phyloP scores from a whole-genome alignment of 208 protist species.

The Leishmania arabica region DNA sequence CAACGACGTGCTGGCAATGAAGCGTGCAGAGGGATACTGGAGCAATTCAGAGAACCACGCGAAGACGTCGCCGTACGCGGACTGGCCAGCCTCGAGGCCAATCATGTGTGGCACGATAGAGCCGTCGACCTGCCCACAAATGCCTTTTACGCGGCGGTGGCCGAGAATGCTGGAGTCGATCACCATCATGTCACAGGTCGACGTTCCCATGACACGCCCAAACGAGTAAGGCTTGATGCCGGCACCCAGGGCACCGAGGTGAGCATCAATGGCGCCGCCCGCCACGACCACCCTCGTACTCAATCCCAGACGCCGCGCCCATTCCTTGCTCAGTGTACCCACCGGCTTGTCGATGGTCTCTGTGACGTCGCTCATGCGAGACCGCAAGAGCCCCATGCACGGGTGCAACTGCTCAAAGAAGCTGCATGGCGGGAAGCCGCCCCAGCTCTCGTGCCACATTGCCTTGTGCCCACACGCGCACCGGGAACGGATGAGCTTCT shows the following conservation, averaged over 20 bases:
- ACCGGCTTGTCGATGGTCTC: conserved; percentile 53
- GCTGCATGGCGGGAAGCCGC: conserved; percentile 45
- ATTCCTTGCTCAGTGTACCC: conserved; percentile 39
- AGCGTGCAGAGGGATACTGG: conserved; percentile 30
- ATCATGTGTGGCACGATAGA: conserved; percentile 56
- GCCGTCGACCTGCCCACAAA: conserved; percentile 65
- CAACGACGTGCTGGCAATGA: conserved; percentile 32
- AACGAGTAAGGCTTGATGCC: conserved; percentile 49
- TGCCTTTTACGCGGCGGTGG: conserved; percentile 38
- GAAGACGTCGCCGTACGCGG: conserved; percentile 65
- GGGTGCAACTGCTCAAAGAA: conserved; percentile 62
- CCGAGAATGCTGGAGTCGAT: conserved; percentile 35
- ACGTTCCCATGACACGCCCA: conserved; percentile 69
- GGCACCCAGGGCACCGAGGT: conserved; percentile 57
- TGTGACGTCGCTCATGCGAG: conserved; percentile 40
- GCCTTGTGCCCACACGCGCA: conserved; percentile 63
- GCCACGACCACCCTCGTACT: conserved; percentile 40
- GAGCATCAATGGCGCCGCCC: conserved; percentile 59
- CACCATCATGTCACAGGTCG: conserved; percentile 72
- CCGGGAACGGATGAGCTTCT: conserved; percentile 38
- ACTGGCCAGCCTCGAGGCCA: conserved; percentile 61
- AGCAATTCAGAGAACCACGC: conserved; percentile 60
- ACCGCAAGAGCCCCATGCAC: conserved; percentile 34
- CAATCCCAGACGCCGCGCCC: conserved; percentile 46
- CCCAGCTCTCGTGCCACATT: conserved; percentile 67